Percentiles rank a stretch among this genome's conserved stretches.
These are phyloP conservation scores for Tuber calosporum DNA, from an alignment of 495 filamentous ascomycete genomes.

Conservation along the genomic window DNA sequence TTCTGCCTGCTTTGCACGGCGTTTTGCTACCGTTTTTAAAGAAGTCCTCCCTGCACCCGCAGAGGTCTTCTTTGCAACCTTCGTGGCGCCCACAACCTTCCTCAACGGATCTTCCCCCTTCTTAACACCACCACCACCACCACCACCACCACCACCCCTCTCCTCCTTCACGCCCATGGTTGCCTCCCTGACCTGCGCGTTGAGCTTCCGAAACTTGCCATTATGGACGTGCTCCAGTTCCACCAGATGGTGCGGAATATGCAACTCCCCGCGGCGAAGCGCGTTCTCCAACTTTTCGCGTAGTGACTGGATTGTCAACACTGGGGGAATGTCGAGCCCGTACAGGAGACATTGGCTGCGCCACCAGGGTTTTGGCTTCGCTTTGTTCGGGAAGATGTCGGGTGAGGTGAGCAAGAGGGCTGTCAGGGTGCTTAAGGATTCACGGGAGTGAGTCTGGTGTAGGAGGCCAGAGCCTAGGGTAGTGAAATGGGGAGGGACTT, in stretches of 20 bases:
- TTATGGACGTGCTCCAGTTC: constrained; percentile 23
- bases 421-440: constrained; percentile 27
- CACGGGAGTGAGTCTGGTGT: constrained; percentile 16
- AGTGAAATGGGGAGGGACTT: constrained; percentile 24
- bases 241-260: constrained; percentile 11
- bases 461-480: constrained; percentile 29
- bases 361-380: constrained; percentile 30
- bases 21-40: background rate
- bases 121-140: constrained; percentile 3
- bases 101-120: constrained; percentile 14
- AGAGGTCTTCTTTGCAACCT: constrained; percentile 7
- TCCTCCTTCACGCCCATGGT: background rate
- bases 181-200: constrained; percentile 27
- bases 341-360: constrained; percentile 30
- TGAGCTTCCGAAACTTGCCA: constrained; percentile 28
- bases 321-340: constrained; percentile 17
- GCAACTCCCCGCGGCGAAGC: constrained; percentile 10
- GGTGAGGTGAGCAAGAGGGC: constrained; percentile 23
- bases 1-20: background rate
- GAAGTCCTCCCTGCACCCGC: background rate
- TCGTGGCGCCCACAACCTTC: background rate
- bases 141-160: background rate
- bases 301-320: constrained; percentile 12
- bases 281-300: constrained; percentile 8
- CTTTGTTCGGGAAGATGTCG: constrained; percentile 15